Base-by-base conservation (phyloP, 2,329 filamentous ascomycete genomes). In the Neonectria punicea region DNA sequence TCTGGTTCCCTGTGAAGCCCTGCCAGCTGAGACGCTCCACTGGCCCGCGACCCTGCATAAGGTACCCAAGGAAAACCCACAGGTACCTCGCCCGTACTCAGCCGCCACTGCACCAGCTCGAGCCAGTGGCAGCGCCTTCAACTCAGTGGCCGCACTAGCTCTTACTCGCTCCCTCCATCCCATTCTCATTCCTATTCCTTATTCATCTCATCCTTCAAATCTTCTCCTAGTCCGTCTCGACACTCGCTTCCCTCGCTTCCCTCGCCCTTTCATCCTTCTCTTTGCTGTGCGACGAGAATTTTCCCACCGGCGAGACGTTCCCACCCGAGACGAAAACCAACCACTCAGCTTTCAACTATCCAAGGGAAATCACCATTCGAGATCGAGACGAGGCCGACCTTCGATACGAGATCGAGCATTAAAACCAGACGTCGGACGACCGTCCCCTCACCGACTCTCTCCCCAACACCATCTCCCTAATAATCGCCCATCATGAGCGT, bases 401-500 rank as follows among this genome's bases (percentile, higher is more conserved):
- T 50, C 50, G 20, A 53, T 30, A 61, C 61, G 57, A 55, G 50
- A 25, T 50, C 39, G 55, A 59, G 39, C 43, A 36, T 47, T 50
- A 25, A 49, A 51, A 32, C 2, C 50, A 57, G 44, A 44, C 41
- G 41, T 51, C 39, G 25, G 39, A 50, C 55, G 43, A 54, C 61
- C 44, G 36, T 54, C 50, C 57, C 49, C 58, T 18, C 50, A 41
- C 51, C 53, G 39, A 53, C 57, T 32, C 46, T n/a, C 43, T 50
- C 28, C 41, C 53, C 30, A 32, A 70, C 61, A 63, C 62, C 54
- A 47, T 43, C 41, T 66, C 59, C 68, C 63, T 61, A 60, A 65
- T 67, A 63, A 61, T 69, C 58, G 65, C 61, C 67, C 69, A 76
- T 64, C 63, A 76, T 76, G 75, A 76, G 75, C 69, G 75, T 76